Evolutionary conservation across 345 rosid species (phyloP).

Genomic region (Populus ilicifolia): DNA sequence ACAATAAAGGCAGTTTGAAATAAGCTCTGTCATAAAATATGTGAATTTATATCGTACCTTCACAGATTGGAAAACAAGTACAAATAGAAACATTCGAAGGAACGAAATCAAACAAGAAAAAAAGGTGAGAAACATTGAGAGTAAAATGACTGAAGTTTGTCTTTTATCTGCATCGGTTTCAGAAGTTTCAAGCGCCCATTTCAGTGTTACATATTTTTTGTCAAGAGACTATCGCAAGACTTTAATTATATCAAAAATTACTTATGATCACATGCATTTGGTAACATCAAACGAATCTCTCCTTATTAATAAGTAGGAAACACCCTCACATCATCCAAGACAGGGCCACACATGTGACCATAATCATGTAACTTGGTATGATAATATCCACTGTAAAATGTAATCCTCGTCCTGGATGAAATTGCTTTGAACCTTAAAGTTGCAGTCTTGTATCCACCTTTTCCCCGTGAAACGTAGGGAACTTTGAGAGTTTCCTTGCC

Average conservation of each 20-base stretch:
- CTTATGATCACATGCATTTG: not conserved
- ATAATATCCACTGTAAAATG: conserved; percentile 66
- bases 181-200: not conserved
- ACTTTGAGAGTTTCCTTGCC: conserved; percentile 40
- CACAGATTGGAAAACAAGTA: no score
- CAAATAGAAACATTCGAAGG: no score
- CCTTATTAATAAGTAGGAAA: not conserved
- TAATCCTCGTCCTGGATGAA: conserved; percentile 55
- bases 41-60: no score
- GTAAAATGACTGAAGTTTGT: no score
- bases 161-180: no score
- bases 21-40: no score
- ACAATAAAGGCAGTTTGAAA: no score
- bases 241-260: not conserved
- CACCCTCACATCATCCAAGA: conserved; percentile 64
- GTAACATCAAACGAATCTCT: not conserved
- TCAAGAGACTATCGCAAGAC: not conserved
- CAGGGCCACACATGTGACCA: conserved; percentile 85
- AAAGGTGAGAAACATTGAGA: no score
- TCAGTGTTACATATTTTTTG: not conserved
- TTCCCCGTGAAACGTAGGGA: conserved; percentile 40
- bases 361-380: conserved; percentile 68
- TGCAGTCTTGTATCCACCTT: conserved; percentile 48
- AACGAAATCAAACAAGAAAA: no score
- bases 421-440: conserved; percentile 45